Percentiles rank a stretch among this genome's conserved stretches.
Evolutionary conservation across 441 rosid species (phyloP).

Genomic region (Iberis amara): DNA sequence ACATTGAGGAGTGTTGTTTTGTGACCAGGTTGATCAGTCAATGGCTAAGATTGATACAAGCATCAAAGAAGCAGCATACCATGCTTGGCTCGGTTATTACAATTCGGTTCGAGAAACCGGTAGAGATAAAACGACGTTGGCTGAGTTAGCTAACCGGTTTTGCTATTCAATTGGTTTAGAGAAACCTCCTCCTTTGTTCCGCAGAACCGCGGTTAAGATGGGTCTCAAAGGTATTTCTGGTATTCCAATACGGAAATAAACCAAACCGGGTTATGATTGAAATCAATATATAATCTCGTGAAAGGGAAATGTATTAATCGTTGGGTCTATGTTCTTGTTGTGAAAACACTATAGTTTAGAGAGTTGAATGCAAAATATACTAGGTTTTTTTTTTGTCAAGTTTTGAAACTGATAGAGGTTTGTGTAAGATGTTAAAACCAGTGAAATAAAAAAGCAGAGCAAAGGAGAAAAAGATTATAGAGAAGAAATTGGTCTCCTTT

Average conservation of each 20-base stretch:
- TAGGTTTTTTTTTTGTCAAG: no score
- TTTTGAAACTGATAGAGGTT: no score
- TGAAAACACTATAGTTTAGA: no score
- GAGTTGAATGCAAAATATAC: no score
- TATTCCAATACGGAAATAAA: conserved; percentile 55
- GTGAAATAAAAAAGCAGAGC: no score
- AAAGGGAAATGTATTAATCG: no score
- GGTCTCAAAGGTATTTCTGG: conserved; percentile 86
- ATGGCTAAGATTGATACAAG: conserved; percentile 67
- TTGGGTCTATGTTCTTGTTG: no score
- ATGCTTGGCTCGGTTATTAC: conserved; percentile 93
- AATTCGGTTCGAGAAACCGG: conserved; percentile 78
- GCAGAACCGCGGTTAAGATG: conserved; percentile 82
- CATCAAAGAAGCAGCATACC: conserved; percentile 87
- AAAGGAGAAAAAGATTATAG: no score
- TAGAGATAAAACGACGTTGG: conserved; percentile 74
- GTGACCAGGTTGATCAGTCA: conserved; percentile 54
- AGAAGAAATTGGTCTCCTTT: no score
- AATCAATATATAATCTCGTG: no score
- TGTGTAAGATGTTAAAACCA: no score
- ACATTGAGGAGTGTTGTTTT: conserved; percentile 12
- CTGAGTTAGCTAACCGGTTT: conserved; percentile 70
- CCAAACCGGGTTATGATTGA: background rate
- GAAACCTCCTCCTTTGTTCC: conserved; percentile 62
- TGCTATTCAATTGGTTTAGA: conserved; percentile 70